Base-by-base conservation (phyloP, 2,329 filamentous ascomycete species). In the Aspergillus nomiae region DNA sequence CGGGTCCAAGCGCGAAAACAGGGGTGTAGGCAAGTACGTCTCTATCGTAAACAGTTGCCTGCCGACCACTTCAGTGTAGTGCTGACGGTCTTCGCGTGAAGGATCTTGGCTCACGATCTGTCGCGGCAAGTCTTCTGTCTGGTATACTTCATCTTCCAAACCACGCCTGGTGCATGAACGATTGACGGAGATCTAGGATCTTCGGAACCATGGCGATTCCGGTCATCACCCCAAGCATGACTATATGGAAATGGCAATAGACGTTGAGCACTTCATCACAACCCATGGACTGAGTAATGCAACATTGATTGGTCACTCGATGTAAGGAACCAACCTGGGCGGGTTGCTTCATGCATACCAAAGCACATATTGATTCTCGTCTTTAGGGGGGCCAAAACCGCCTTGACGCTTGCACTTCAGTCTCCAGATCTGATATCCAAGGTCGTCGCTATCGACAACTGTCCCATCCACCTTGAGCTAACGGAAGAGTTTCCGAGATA, bases 131-230 rank as follows among this genome's bases (percentile, higher is more conserved):
- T 63, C 8, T 63, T 57, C 53, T 32, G 43, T 14, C 43, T 58
- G 48, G 50, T 56, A 34, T 60, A 55, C 24, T 19, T 28, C 4
- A n/a, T 26, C 26, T n/a, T 30, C 8, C 9, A 12, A 50, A 10
- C 30, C 9, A 10, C 24, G 14, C 38, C n/a, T 46, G 16, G 10
- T 21, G 10, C 11, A 10, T 14, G 9, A 8, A 11, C 2, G 19
- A 24, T 36, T 60, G 41, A 60, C 38, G 6, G 36, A 32, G 28
- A 48, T 26, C 1, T 63, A 92, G 90, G 94, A 97, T 77, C 85
- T 96, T 32, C 87, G 94, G 71, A 97, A 97, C 75, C 94, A 97
- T 80, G 94, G 94, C 72, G 91, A 96, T 57, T 95, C 92, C 1
- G 91, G 91, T 0, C 93, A 97, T 76, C 69, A 71, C 32, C 65